Evolutionary conservation across 495 filamentous ascomycete species (phyloP).

Genomic region (Thermothielavioides terrestris): DNA sequence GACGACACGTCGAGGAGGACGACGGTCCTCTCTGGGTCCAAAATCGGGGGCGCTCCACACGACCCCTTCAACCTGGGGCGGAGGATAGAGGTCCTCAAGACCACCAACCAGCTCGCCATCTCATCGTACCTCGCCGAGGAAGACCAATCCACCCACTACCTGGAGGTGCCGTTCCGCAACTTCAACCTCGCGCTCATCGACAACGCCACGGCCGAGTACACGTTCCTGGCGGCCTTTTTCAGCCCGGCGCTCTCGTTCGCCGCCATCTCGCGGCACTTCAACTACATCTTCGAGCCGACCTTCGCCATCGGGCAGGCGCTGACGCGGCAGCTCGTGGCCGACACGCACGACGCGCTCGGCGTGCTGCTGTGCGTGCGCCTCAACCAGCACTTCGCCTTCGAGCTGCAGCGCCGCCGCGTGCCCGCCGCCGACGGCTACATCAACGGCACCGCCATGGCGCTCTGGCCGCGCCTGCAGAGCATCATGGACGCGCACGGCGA

Average conservation of each 20-base stretch:
- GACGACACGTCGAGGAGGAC: conserved; percentile 59
- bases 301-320: conserved; percentile 70
- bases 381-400: conserved; percentile 87
- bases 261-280: conserved; percentile 56
- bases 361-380: conserved; percentile 83
- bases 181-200: conserved; percentile 92
- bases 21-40: conserved; percentile 37
- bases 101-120: conserved; percentile 59
- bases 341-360: conserved; percentile 75
- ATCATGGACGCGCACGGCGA: conserved; percentile 91
- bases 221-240: conserved; percentile 88
- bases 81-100: conserved; percentile 69
- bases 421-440: conserved; percentile 85
- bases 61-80: conserved; percentile 85
- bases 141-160: conserved; percentile 71
- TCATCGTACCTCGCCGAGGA: conserved; percentile 81
- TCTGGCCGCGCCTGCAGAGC: conserved; percentile 92
- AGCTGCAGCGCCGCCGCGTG: conserved; percentile 82
- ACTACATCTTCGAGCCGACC: conserved; percentile 74
- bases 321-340: conserved; percentile 66
- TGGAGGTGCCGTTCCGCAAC: conserved; percentile 82
- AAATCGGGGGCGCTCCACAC: conserved; percentile 53
- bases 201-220: conserved; percentile 91
- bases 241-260: conserved; percentile 49
- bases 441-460: conserved; percentile 87